Evolutionary conservation across 768 basidiomycete species (phyloP).

Genomic region (Lanmaoa pseudosensibilis): DNA sequence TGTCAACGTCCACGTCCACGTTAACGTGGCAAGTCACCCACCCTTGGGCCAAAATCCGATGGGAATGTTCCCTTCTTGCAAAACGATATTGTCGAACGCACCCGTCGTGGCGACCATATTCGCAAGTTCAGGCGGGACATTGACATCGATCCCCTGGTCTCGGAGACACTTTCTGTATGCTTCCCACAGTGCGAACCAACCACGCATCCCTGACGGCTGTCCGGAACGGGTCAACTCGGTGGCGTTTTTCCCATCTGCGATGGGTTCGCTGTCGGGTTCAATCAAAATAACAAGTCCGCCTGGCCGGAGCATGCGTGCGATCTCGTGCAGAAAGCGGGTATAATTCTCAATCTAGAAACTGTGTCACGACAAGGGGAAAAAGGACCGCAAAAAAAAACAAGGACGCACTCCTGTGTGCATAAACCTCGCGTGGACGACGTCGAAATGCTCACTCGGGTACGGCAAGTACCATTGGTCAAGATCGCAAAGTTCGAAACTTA

Average conservation of each 20-base stretch:
- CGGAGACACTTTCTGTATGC: conserved; percentile 56
- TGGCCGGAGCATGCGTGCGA: conserved; percentile 65
- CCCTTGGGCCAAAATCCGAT: conserved; percentile 71
- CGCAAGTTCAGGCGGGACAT: conserved; percentile 55
- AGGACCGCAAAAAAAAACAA: neutral
- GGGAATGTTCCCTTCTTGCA: conserved; percentile 60
- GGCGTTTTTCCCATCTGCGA: conserved; percentile 45
- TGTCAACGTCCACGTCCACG: conserved; percentile 10
- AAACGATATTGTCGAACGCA: conserved; percentile 56
- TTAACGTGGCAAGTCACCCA: conserved; percentile 25
- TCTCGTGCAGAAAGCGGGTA: conserved; percentile 57
- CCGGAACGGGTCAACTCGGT: conserved; percentile 34
- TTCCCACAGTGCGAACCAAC: conserved; percentile 67
- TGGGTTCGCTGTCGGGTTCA: conserved; percentile 57
- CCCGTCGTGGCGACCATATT: conserved; percentile 48
- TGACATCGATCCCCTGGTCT: conserved; percentile 52
- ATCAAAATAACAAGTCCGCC: conserved; percentile 69
- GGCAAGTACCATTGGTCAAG: conserved; percentile 60
- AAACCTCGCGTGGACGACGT: conserved; percentile 68
- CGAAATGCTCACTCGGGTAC: conserved; percentile 62
- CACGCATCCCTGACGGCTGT: conserved; percentile 43
- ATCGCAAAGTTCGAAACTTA: conserved; percentile 72
- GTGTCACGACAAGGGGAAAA: conserved; percentile 3
- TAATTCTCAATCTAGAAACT: conserved; percentile 58
- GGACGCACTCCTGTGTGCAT: conserved; percentile 57